phyloP scores from a whole-genome alignment of 108 stramenopile genomes.

The Nitzschia sp. region DNA sequence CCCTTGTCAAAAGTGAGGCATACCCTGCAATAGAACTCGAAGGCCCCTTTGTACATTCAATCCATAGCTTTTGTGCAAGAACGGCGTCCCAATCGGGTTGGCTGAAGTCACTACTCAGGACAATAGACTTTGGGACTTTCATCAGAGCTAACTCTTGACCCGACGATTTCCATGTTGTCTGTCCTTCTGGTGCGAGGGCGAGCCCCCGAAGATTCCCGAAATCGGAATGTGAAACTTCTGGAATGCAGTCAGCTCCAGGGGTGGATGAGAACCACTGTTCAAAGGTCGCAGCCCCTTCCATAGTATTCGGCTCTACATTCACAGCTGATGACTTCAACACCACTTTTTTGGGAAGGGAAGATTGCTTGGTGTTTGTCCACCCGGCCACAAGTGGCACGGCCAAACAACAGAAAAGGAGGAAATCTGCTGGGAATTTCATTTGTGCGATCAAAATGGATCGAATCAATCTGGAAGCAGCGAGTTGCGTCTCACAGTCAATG shows the following conservation, averaged over 20 bases:
- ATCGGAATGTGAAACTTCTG: conserved; percentile 38
- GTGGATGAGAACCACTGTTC: conserved; percentile 53
- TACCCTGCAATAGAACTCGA: conserved; percentile 57
- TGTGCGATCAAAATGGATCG: no score
- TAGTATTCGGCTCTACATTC: conserved; percentile 11
- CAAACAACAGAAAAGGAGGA: no score
- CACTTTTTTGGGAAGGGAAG: background rate
- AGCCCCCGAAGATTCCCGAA: conserved; percentile 59
- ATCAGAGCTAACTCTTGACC: background rate
- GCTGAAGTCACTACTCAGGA: conserved; percentile 44
- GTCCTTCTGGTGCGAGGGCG: conserved; percentile 29
- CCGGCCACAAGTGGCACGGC: no score
- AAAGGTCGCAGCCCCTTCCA: conserved; percentile 50
- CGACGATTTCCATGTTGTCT: conserved; percentile 28
- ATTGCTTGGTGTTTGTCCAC: no score
- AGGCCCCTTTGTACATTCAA: conserved; percentile 58
- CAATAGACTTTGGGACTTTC: conserved; percentile 49
- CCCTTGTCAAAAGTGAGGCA: conserved; percentile 13
- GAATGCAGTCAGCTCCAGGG: conserved; percentile 8
- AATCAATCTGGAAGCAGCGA: no score
- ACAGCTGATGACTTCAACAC: background rate
- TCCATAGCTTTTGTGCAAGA: conserved; percentile 56
- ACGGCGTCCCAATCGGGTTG: conserved; percentile 63
- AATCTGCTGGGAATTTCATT: no score
- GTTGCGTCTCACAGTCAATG: no score